Base-by-base conservation (phyloP, 352 stramenopile genomes). In the Globisporangium megalacanthum region DNA sequence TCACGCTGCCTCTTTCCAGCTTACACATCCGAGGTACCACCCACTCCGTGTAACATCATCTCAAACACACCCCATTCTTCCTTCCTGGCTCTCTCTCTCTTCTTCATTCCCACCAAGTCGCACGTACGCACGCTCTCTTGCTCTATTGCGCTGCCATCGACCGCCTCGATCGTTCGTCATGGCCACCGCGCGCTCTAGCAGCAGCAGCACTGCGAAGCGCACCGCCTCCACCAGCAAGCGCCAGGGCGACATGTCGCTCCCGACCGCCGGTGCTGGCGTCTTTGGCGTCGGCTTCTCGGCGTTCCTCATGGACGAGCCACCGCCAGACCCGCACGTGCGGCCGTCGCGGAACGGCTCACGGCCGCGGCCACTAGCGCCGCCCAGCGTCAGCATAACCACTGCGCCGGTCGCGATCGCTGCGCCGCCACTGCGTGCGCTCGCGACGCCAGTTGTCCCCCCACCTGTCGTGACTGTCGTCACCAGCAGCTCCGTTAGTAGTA, bases 261-360 rank as follows among this genome's bases (percentile, higher is more conserved):
- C 52, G 41, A 45, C 45, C 1, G 22, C 57, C 3, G 51, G n/a
- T n/a, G 37, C 51, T 6, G 7, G 15, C 41, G n/a, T 49, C 58
- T 48, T 25, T 10, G 60, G 20, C 36, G 60, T 75, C 36, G 77
- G 70, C 61, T 85, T 85, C 60, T 81, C 73, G 42, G 78, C 75
- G 19, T 85, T 85, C 57, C 69, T 85, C 37, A 75, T 85, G 66
- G 75, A 85, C 58, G 70, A 78, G 20, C 53, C 72, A n/a, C 62
- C 69, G 22, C 62, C 69, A 29, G 64, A 72, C 31, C 57, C 54
- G 15, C 69, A 64, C 29, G 49, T 68, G 52, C 39, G 65, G 49
- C 5, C 49, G 55, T 22, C 51, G 58, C 49, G 55, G 49, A 51
- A 65, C 10, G 25, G 58, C 4, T 59, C 73, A 15, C 61, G 64